Evolutionary conservation across 305 asterid genomes (phyloP).

Genomic region (Fraxinus nigra): DNA sequence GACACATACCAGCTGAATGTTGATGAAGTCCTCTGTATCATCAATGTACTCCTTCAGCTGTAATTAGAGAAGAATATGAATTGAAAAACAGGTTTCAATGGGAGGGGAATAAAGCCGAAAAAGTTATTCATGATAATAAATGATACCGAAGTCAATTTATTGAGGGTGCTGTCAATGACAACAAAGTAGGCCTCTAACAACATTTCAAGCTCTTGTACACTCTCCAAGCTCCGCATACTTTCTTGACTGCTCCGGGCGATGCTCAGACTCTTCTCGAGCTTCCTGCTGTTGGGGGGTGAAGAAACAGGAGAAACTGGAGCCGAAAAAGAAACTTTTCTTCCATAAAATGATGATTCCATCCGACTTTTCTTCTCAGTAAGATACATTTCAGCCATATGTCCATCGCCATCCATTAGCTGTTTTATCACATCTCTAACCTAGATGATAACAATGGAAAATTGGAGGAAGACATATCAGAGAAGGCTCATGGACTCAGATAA

Average conservation of each 20-base stretch:
- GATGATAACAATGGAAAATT: conserved; percentile 25
- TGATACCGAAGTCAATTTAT: conserved; percentile 90
- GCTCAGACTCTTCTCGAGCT: conserved; percentile 87
- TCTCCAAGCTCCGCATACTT: conserved; percentile 85
- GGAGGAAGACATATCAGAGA: conserved; percentile 19
- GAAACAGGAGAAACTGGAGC: conserved; percentile 96
- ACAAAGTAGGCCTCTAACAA: conserved; percentile 96
- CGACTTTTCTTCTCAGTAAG: conserved; percentile 87
- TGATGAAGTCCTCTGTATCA: conserved; percentile 85
- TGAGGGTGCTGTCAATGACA: conserved; percentile 94
- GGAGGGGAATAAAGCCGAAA: background rate
- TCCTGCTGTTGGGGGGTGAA: conserved; percentile 83
- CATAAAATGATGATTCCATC: conserved; percentile 68
- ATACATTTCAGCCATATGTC: conserved; percentile 99
- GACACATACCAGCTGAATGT: conserved; percentile 87
- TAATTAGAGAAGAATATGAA: conserved; percentile 22
- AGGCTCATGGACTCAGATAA: background rate
- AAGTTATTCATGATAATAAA: conserved; percentile 11
- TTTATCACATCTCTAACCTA: conserved; percentile 99
- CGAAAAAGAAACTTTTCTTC: conserved; percentile 62
- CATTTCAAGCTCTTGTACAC: conserved; percentile 94
- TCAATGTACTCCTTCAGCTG: conserved; percentile 97
- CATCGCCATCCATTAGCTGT: conserved; percentile 98
- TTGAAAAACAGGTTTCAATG: background rate
- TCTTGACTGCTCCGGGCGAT: conserved; percentile 92